Percentiles rank a stretch among this genome's conserved stretches.
These are phyloP conservation scores for Daldinia vernicosa DNA, from an alignment of 495 filamentous ascomycete species.

Conservation along the genomic window DNA sequence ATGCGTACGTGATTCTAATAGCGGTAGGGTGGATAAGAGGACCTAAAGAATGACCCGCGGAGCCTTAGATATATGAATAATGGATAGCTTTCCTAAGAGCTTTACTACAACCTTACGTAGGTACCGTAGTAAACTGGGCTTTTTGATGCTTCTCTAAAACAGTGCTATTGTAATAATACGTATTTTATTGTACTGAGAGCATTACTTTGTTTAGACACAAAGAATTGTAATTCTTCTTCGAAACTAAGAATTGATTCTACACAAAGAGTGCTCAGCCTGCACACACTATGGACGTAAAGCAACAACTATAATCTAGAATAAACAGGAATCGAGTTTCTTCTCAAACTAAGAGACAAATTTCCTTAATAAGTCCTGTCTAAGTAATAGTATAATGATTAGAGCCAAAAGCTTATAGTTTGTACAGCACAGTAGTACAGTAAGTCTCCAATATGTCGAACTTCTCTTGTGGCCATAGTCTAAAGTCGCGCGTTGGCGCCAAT, in stretches of 20 bases:
- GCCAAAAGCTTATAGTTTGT: background rate
- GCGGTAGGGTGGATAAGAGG: no score
- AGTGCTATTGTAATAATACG: background rate
- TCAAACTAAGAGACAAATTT: background rate
- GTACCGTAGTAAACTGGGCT: background rate
- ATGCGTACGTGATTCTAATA: no score
- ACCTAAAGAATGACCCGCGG: no score
- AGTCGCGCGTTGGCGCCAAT: slow-evolving; percentile 26
- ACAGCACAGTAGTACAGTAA: slow-evolving; percentile 35
- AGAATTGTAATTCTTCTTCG: background rate
- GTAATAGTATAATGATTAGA: background rate
- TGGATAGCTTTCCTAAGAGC: no score
- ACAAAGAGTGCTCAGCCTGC: background rate
- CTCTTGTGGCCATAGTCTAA: slow-evolving; percentile 25
- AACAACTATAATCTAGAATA: background rate
- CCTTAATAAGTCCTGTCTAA: background rate
- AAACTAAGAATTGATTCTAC: background rate
- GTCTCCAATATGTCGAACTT: slow-evolving; percentile 19
- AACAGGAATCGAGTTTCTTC: background rate
- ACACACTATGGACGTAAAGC: background rate
- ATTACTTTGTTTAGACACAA: background rate
- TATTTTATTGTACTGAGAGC: background rate
- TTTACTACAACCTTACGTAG: no score
- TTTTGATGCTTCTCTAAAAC: background rate
- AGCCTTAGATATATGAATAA: no score